Conservation (phyloP, 2,329 filamentous ascomycete species). For the Cladosporium halotolerans region DNA sequence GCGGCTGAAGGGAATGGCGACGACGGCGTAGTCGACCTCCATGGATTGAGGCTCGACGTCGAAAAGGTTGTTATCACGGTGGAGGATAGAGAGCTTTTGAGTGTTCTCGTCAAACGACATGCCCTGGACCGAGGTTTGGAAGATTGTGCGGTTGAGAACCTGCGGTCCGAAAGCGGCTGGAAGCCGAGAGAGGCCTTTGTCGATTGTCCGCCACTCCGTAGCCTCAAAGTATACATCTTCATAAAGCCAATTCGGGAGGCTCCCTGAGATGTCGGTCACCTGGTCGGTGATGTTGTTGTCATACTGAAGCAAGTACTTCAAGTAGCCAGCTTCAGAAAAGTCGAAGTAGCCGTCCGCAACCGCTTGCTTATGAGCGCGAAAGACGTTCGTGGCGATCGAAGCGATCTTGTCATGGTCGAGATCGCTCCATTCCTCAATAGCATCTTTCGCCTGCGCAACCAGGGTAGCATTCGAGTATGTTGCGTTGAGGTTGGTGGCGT, state of each 20-base stretch:
- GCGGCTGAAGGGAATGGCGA: slow-evolving; percentile 58
- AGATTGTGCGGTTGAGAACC: slow-evolving; percentile 51
- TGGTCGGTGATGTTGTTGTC: slow-evolving; percentile 52
- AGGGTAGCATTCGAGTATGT: slow-evolving; percentile 32
- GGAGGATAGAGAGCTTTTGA: slow-evolving; percentile 53
- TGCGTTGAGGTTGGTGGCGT: slow-evolving; percentile 19
- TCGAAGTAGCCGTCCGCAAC: slow-evolving; percentile 52
- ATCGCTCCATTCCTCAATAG: slow-evolving; percentile 33
- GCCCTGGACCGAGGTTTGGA: slow-evolving; percentile 53
- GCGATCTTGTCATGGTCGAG: slow-evolving; percentile 23
- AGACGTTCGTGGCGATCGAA: slow-evolving; percentile 40
- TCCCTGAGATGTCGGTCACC: slow-evolving; percentile 38
- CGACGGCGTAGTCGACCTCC: slow-evolving; percentile 61
- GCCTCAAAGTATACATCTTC: slow-evolving; percentile 56
- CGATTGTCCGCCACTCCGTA: slow-evolving; percentile 58
- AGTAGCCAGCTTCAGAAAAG: slow-evolving; percentile 60
- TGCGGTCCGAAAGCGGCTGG: slow-evolving; percentile 58
- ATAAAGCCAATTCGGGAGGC: slow-evolving; percentile 48
- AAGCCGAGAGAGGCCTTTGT: slow-evolving; percentile 54
- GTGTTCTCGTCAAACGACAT: slow-evolving; percentile 47
- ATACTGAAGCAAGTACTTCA: slow-evolving; percentile 53
- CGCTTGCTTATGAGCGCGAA: slow-evolving; percentile 48
- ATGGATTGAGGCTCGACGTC: slow-evolving; percentile 39
- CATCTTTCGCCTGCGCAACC: slow-evolving; percentile 34
- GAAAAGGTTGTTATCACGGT: slow-evolving; percentile 44